These are phyloP conservation scores for Ceratocystis eucalypticola DNA, from an alignment of 2,329 filamentous ascomycete species.

Conservation along the genomic window DNA sequence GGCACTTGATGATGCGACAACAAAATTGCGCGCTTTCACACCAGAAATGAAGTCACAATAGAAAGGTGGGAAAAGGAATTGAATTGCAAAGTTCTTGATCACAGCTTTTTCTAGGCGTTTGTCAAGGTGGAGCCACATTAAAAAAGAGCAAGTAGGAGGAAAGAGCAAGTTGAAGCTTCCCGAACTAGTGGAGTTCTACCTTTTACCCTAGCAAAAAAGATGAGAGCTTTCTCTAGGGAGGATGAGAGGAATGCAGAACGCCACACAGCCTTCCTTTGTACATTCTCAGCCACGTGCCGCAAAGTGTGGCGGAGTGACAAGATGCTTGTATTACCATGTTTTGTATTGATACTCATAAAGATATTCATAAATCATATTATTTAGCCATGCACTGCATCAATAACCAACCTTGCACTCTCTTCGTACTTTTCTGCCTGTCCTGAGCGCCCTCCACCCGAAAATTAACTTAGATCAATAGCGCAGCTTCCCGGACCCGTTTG, in stretches of 20 bases:
- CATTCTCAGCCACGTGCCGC: background rate
- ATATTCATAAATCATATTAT: background rate
- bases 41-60: background rate
- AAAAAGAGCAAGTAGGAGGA: no score
- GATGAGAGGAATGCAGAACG: background rate
- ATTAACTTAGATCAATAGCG: background rate
- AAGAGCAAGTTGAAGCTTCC: background rate
- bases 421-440: no score
- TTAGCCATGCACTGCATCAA: background rate
- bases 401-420: no score
- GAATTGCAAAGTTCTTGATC: no score
- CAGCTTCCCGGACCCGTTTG: background rate
- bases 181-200: background rate
- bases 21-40: background rate
- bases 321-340: constrained; percentile 1
- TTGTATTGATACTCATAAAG: background rate
- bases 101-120: no score
- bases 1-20: background rate
- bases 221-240: background rate
- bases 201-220: background rate
- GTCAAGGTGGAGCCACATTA: no score
- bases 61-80: background rate
- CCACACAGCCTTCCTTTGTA: background rate
- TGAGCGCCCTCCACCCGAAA: background rate
- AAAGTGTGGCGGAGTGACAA: background rate